Conservation (phyloP, 805 yeast species). For the Lachancea sp. region DNA sequence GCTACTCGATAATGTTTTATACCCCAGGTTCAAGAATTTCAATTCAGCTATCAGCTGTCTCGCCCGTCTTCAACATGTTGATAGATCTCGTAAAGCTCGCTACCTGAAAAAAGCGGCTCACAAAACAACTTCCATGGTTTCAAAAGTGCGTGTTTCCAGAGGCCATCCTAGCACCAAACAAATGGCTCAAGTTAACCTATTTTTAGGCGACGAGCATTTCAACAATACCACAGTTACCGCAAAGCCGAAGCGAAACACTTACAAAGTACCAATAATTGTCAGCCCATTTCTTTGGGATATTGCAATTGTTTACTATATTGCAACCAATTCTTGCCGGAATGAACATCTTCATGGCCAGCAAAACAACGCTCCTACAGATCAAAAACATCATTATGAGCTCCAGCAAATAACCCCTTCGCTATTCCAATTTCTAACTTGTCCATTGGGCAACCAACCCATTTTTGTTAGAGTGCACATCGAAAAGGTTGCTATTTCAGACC, state of each 20-base stretch:
- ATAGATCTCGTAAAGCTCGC: constrained; percentile 14
- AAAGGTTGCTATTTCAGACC: constrained; percentile 38
- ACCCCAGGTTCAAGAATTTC: constrained; percentile 68
- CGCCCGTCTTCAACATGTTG: constrained; percentile 24
- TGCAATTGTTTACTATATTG: constrained; percentile 36
- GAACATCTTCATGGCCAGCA: constrained; percentile 11
- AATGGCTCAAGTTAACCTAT: constrained; percentile 15
- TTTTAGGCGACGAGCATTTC: constrained; percentile 2
- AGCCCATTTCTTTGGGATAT: constrained; percentile 28
- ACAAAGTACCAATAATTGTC: background rate
- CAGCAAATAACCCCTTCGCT: constrained; percentile 31
- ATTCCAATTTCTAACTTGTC: constrained; percentile 20
- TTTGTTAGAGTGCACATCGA: constrained; percentile 41
- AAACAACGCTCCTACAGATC: constrained; percentile 6
- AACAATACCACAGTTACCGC: constrained; percentile 3
- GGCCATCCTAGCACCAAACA: background rate
- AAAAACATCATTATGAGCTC: constrained; percentile 16
- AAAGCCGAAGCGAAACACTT: background rate
- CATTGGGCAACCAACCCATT: constrained; percentile 21
- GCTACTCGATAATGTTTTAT: constrained; percentile 50
- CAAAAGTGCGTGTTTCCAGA: background rate
- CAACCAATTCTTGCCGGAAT: constrained; percentile 16
- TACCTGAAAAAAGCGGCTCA: constrained; percentile 25
- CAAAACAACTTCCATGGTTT: constrained; percentile 11
- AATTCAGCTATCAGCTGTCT: constrained; percentile 41